phyloP scores from a whole-genome alignment of 805 yeast species.

The Lipomyces spencermartinsiae region DNA sequence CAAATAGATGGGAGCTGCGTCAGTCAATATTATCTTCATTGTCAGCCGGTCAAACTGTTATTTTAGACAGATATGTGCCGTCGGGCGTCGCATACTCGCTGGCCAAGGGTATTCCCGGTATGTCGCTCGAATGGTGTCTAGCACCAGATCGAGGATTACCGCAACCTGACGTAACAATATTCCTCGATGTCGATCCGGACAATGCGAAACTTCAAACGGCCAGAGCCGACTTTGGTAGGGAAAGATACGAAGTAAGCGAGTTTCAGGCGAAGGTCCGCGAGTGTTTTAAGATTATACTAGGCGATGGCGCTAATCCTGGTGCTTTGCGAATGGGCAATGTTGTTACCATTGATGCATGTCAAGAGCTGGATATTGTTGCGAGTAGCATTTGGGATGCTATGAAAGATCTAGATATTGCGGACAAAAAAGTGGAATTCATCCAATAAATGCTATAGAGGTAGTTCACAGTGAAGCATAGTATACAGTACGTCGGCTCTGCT shows the following conservation, averaged over 20 bases:
- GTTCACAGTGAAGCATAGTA: slow-evolving; percentile 2
- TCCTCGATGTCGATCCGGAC: slow-evolving; percentile 64
- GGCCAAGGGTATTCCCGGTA: slow-evolving; percentile 65
- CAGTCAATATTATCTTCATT: slow-evolving; percentile 55
- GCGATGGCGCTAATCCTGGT: slow-evolving; percentile 15
- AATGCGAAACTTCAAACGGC: slow-evolving; percentile 45
- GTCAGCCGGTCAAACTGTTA: slow-evolving; percentile 60
- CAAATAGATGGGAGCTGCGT: slow-evolving; percentile 90
- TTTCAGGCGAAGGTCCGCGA: slow-evolving; percentile 76
- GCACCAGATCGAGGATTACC: slow-evolving; percentile 85
- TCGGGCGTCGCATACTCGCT: slow-evolving; percentile 93
- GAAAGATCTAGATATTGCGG: not conserved
- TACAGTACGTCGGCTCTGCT: not conserved
- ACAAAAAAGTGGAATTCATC: not conserved
- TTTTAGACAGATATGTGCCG: slow-evolving; percentile 86
- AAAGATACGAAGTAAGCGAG: slow-evolving; percentile 77
- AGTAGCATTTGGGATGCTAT: slow-evolving; percentile 5
- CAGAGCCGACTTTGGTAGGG: slow-evolving; percentile 91
- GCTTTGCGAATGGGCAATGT: slow-evolving; percentile 20
- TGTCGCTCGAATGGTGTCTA: slow-evolving; percentile 77
- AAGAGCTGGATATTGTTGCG: slow-evolving; percentile 17
- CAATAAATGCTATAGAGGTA: not conserved
- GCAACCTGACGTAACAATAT: slow-evolving; percentile 81
- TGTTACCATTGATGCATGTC: slow-evolving; percentile 25
- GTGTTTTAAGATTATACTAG: slow-evolving; percentile 53